Conservation (phyloP, 805 yeast species). For the Kazachstania psychrophila region DNA sequence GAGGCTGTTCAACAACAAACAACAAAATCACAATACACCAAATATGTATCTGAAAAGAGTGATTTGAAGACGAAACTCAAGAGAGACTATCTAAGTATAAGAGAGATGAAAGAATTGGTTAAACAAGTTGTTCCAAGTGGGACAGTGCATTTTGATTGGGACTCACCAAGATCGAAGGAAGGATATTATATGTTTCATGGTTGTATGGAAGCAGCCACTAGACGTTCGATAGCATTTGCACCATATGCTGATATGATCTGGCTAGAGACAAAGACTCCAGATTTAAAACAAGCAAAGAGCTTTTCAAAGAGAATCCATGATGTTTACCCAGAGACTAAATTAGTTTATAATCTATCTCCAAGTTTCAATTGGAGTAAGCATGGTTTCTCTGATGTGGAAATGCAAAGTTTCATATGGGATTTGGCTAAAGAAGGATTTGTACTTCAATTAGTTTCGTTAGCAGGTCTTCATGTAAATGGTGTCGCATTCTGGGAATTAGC, state of each 20-base stretch:
- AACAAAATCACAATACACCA: constrained; percentile 14
- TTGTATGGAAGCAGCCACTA: constrained; percentile 46
- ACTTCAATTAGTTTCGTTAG: constrained; percentile 50
- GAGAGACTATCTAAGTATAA: constrained; percentile 21
- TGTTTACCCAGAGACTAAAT: constrained; percentile 42
- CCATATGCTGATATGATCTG: constrained; percentile 53
- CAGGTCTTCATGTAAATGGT: constrained; percentile 50
- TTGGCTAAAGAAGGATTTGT: constrained; percentile 50
- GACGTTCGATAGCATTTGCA: constrained; percentile 44
- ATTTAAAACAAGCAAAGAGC: constrained; percentile 39
- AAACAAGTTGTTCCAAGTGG: constrained; percentile 25
- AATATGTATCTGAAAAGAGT: constrained; percentile 17
- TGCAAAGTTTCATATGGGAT: constrained; percentile 43
- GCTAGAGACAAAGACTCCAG: constrained; percentile 56
- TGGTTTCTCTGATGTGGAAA: constrained; percentile 40
- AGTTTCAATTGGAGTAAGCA: constrained; percentile 53
- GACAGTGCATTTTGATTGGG: constrained; percentile 45
- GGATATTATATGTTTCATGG: constrained; percentile 44
- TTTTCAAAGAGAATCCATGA: constrained; percentile 41
- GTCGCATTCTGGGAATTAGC: constrained; percentile 44
- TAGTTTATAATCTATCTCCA: constrained; percentile 54
- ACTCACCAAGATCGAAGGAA: constrained; percentile 48
- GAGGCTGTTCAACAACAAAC: constrained; percentile 38
- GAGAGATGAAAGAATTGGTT: constrained; percentile 16
- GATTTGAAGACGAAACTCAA: constrained; percentile 15